Base-by-base conservation (phyloP, 78 protist genomes). In the Dictyostelium intermedium region DNA sequence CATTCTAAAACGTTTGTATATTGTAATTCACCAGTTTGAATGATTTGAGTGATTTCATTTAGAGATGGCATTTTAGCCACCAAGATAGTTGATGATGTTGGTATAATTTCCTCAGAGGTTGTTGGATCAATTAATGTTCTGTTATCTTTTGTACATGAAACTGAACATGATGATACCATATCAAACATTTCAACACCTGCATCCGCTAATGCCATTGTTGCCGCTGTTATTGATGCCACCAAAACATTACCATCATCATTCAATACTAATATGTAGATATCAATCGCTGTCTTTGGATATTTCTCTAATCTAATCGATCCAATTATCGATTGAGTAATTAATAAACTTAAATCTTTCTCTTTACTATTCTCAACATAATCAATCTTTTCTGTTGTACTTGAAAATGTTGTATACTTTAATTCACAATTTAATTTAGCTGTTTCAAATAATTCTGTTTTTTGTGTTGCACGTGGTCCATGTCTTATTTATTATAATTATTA, bases 121-220 rank as follows among this genome's bases (percentile, higher is more conserved):
- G 84, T 82, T 30, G 96, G 89, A 84, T 92, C 82, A 16, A 83
- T n/a, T 23, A 92, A 25, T 1, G 53, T 41, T 35, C 74, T 84
- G 14, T 30, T 34, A 32, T 78, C 91, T 25, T 76, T 60, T 13
- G 56, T 41, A 18, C 73, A 92, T 1, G 80, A 91, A 2, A 84
- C 53, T 0, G 97, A 74, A 79, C 97, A 91, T 16, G 98, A 79
- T 27, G 98, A 92, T 39, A 97, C 98, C 37, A 97, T 39, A 72
- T 93, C 98, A 47, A 56, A 91, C 96, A 97, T 95, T 72, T 96
- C 97, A 1, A 97, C 91, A 41, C 97, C 97, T 4, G 98, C 98
- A 37, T 97, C 95, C 0, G 98, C 97, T 66, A 97, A 73, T 11
- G 98, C 98, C 85, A 97, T 81, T 2, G 94, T 84, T 11, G 96